These are phyloP conservation scores for Penicillium sp. DNA, from an alignment of 2,329 filamentous ascomycete genomes.

Conservation along the genomic window DNA sequence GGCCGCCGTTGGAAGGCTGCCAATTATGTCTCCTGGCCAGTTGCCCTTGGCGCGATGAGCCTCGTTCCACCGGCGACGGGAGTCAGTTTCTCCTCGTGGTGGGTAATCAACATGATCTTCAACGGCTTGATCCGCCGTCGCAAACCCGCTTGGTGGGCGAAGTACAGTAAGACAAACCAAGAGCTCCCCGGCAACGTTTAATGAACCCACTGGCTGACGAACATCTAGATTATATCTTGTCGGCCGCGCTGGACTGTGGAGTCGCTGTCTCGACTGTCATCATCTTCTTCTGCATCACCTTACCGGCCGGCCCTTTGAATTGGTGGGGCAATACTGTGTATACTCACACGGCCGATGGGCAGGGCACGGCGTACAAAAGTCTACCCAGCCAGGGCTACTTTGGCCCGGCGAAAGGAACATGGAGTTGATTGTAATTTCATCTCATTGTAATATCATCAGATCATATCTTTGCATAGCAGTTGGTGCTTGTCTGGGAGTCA, in stretches of 20 bases:
- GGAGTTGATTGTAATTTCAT: conserved; percentile 21
- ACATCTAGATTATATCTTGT: conserved; percentile 43
- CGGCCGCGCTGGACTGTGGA: conserved; percentile 47
- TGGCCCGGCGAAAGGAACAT: conserved; percentile 30
- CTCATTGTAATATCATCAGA: neutral
- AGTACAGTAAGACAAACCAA: conserved; percentile 40
- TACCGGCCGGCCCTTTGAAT: conserved; percentile 39
- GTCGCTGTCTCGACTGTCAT: conserved; percentile 47
- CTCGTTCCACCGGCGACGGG: conserved; percentile 68
- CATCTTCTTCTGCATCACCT: conserved; percentile 48
- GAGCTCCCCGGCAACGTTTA: neutral
- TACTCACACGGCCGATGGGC: conserved; percentile 43
- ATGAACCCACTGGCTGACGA: conserved; percentile 8
- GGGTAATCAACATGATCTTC: conserved; percentile 50
- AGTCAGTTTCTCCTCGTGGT: conserved; percentile 71
- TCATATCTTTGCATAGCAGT: neutral
- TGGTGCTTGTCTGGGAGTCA: neutral
- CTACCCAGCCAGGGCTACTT: conserved; percentile 33
- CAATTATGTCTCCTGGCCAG: conserved; percentile 67
- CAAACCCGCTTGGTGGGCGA: conserved; percentile 52
- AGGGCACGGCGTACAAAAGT: conserved; percentile 38
- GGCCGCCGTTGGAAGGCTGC: conserved; percentile 62
- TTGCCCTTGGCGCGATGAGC: conserved; percentile 67
- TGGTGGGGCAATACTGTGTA: conserved; percentile 49
- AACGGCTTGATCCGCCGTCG: conserved; percentile 47